Conservation (phyloP, 192 early-diverging fungal genomes). For the Kappamyces sp. region DNA sequence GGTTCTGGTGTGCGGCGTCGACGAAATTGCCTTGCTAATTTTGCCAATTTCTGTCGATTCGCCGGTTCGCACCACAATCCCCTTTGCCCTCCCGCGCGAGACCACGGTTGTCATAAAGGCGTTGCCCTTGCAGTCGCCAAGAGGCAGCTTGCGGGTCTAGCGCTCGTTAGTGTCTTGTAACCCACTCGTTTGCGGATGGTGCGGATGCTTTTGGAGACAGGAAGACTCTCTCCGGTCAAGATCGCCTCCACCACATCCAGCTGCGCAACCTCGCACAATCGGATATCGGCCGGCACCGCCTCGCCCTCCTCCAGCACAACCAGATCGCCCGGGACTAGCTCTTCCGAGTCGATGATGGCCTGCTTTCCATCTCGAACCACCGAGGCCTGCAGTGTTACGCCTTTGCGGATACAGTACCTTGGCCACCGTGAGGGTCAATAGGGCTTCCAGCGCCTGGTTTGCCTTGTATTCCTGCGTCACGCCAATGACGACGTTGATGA, state of each 20-base stretch:
- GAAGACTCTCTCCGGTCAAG: constrained; percentile 85
- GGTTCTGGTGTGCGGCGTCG: constrained; percentile 38
- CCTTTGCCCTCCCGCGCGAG: constrained; percentile 82
- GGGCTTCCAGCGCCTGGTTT: constrained; percentile 87
- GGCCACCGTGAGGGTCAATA: constrained; percentile 82
- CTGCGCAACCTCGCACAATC: constrained; percentile 76
- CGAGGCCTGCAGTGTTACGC: constrained; percentile 41
- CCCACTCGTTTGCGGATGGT: constrained; percentile 62
- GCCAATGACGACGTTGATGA: constrained; percentile 79
- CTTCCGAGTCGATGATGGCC: constrained; percentile 65
- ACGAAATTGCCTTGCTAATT: constrained; percentile 79
- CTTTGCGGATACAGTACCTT: constrained; percentile 24
- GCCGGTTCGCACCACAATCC: constrained; percentile 88
- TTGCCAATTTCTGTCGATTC: constrained; percentile 87
- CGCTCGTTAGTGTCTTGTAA: not conserved
- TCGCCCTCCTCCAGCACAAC: constrained; percentile 91
- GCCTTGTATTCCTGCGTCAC: constrained; percentile 91
- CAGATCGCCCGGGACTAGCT: constrained; percentile 86
- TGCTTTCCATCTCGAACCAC: constrained; percentile 81
- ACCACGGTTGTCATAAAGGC: constrained; percentile 96
- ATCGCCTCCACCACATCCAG: constrained; percentile 89
- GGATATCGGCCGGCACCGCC: constrained; percentile 86
- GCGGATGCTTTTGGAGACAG: constrained; percentile 66
- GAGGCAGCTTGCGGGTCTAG: constrained; percentile 60
- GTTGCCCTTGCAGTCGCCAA: constrained; percentile 93